Percentiles rank a stretch among this genome's conserved stretches.
Evolutionary conservation across 2,329 filamentous ascomycete species (phyloP).

Genomic region (Aspergillus niger): DNA sequence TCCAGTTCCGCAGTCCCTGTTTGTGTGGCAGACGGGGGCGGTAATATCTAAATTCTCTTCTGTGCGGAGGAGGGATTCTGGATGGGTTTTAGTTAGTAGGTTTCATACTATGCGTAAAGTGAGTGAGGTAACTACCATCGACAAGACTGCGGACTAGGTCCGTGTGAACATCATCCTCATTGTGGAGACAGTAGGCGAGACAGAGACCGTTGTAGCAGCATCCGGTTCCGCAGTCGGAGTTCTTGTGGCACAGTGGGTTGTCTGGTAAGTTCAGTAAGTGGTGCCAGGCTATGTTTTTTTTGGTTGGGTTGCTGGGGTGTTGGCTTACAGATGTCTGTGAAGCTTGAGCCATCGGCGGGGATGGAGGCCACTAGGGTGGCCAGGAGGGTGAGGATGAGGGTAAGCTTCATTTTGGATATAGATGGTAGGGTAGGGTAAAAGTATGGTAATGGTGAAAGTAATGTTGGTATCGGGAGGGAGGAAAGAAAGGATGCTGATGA

Average conservation of each 20-base stretch:
- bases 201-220: slow-evolving; percentile 13
- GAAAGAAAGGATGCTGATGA: too few relatives aligned
- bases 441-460: too few relatives aligned
- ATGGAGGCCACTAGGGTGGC: neutral
- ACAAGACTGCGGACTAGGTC: neutral
- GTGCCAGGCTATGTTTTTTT: neutral
- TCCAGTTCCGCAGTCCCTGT: neutral
- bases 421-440: too few relatives aligned
- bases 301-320: neutral
- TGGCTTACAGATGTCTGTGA: slow-evolving; percentile 11
- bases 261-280: neutral
- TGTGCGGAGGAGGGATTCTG: neutral
- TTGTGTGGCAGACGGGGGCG: neutral
- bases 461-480: too few relatives aligned
- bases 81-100: neutral
- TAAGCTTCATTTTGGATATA: too few relatives aligned
- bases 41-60: neutral
- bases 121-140: neutral
- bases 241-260: slow-evolving; percentile 4
- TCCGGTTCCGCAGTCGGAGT: slow-evolving; percentile 8
- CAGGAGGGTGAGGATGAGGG: neutral
- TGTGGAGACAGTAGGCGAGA: neutral
- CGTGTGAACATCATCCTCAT: neutral
- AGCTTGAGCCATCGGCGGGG: neutral
- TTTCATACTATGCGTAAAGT: too few relatives aligned